These are phyloP conservation scores for Pachysandra terminalis DNA, from an alignment of 164 flowering plant species.

Conservation along the genomic window DNA sequence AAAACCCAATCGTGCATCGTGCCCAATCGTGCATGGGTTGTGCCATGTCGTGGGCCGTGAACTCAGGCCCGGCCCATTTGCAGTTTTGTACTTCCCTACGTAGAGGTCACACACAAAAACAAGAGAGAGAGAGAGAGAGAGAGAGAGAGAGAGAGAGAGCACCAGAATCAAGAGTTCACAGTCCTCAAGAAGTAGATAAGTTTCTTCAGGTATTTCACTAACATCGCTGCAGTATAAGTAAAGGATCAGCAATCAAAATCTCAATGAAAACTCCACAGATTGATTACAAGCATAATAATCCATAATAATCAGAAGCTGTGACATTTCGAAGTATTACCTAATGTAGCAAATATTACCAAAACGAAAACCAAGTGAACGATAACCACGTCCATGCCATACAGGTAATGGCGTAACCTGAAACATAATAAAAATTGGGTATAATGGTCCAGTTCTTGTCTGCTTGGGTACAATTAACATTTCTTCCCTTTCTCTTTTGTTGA, in stretches of 20 bases:
- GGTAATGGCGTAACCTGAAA: constrained; percentile 88
- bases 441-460: neutral
- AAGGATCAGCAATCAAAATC: constrained; percentile 3
- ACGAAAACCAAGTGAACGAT: constrained; percentile 92
- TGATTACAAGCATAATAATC: neutral
- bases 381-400: constrained; percentile 90
- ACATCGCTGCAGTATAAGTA: constrained; percentile 58
- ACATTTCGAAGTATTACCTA: constrained; percentile 45
- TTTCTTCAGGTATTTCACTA: constrained; percentile 93
- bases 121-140: constrained; percentile 14
- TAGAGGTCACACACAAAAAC: neutral
- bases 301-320: neutral
- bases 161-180: constrained; percentile 83
- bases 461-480: neutral
- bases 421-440: constrained; percentile 3
- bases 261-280: neutral
- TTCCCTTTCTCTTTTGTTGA: neutral
- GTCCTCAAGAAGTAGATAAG: constrained; percentile 71
- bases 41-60: no score
- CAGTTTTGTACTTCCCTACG: no score
- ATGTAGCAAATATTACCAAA: constrained; percentile 93
- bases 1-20: no score
- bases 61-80: no score
- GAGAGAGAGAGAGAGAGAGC: constrained; percentile 13
- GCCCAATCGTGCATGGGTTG: no score